Conservation (phyloP, 2,329 filamentous ascomycete species). For the Alternaria arbusti region DNA sequence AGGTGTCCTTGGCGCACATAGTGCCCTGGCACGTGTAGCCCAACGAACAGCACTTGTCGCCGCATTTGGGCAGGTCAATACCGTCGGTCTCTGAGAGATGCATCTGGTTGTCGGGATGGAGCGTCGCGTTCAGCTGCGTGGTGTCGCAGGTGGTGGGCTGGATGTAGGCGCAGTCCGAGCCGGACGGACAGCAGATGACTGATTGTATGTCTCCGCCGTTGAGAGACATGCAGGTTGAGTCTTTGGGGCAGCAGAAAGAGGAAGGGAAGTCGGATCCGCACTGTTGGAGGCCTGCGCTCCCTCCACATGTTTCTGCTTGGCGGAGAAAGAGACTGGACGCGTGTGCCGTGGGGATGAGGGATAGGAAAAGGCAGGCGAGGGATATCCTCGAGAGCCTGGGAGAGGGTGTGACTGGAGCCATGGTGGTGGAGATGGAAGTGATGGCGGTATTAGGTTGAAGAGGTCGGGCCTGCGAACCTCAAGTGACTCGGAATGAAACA, state of each 20-base stretch:
- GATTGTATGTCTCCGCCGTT: slow-evolving; percentile 67
- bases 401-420: slow-evolving; percentile 36
- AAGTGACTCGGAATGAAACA: slow-evolving; percentile 14
- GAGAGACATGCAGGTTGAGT: slow-evolving; percentile 64
- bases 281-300: slow-evolving; percentile 54
- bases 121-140: slow-evolving; percentile 63
- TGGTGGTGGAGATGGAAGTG: slow-evolving; percentile 16
- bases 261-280: slow-evolving; percentile 65
- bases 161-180: slow-evolving; percentile 65
- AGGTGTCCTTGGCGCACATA: slow-evolving; percentile 59
- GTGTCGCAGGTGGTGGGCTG: slow-evolving; percentile 70
- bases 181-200: slow-evolving; percentile 72
- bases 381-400: slow-evolving; percentile 44
- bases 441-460: slow-evolving; percentile 2
- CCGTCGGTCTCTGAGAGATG: slow-evolving; percentile 69
- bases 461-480: slow-evolving; percentile 18
- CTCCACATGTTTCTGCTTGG: slow-evolving; percentile 57
- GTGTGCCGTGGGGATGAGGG: slow-evolving; percentile 30
- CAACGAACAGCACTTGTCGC: slow-evolving; percentile 70
- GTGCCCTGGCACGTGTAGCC: slow-evolving; percentile 68
- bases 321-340: slow-evolving; percentile 39
- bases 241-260: slow-evolving; percentile 70
- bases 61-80: slow-evolving; percentile 64
- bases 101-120: slow-evolving; percentile 64
- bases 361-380: slow-evolving; percentile 38